phyloP scores from a whole-genome alignment of 495 filamentous ascomycete genomes.

The Cryomyces antarcticus region DNA sequence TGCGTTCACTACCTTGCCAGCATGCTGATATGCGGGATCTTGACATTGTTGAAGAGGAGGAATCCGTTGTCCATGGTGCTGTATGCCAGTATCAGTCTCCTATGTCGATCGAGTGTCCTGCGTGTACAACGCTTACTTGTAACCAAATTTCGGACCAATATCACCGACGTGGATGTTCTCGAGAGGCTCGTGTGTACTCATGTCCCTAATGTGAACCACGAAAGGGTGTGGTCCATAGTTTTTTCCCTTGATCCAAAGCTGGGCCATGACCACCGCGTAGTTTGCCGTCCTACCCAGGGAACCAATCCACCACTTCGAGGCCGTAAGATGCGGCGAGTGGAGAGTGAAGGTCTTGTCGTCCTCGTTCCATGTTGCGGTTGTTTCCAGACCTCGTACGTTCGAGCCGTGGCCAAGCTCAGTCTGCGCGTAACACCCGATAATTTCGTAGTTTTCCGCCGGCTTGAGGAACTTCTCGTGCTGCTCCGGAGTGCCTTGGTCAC shows the following conservation, averaged over 20 bases:
- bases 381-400: conserved; percentile 55
- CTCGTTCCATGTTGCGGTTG: conserved; percentile 48
- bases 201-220: conserved; percentile 50
- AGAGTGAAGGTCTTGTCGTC: conserved; percentile 49
- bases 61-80: conserved; percentile 62
- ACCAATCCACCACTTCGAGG: conserved; percentile 67
- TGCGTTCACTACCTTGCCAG: conserved; percentile 18
- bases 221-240: conserved; percentile 54
- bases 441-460: conserved; percentile 39
- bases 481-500: conserved; percentile 46
- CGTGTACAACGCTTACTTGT: conserved; percentile 22
- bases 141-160: conserved; percentile 56
- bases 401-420: conserved; percentile 58
- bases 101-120: not conserved
- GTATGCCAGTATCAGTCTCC: not conserved
- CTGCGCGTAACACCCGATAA: conserved; percentile 59
- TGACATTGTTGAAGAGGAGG: conserved; percentile 48
- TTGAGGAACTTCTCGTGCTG: conserved; percentile 49
- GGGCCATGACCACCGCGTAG: conserved; percentile 56
- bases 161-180: conserved; percentile 52
- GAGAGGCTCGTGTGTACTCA: conserved; percentile 48
- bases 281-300: conserved; percentile 52
- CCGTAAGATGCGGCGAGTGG: conserved; percentile 43
- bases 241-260: conserved; percentile 41
- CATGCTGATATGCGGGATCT: conserved; percentile 50